phyloP scores from a whole-genome alignment of 2,329 filamentous ascomycete genomes.

The Didymellaceae sp. region DNA sequence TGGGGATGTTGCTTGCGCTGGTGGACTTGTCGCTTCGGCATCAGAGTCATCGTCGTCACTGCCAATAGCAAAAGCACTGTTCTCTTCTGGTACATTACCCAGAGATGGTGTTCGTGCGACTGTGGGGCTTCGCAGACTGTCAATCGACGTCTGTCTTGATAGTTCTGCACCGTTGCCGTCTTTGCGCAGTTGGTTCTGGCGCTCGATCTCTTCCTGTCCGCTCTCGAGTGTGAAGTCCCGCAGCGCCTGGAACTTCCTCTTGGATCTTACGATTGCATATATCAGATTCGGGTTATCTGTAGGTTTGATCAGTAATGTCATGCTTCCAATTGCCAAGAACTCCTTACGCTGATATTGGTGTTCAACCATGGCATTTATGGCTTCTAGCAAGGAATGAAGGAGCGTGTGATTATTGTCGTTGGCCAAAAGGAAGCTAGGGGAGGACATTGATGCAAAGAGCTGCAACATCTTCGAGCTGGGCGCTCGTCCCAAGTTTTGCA shows the following conservation, averaged over 20 bases:
- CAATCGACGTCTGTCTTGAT: conserved; percentile 66
- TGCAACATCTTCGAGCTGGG: conserved; percentile 85
- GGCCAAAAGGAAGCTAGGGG: conserved; percentile 86
- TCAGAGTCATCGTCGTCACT: conserved; percentile 75
- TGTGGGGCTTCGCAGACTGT: conserved; percentile 71
- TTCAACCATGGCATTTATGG: conserved; percentile 87
- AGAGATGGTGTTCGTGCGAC: conserved; percentile 63
- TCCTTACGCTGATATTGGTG: conserved; percentile 78
- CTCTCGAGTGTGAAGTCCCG: conserved; percentile 90
- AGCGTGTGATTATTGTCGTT: conserved; percentile 90
- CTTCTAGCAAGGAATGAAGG: conserved; percentile 81
- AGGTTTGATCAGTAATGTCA: not conserved
- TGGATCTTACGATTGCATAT: conserved; percentile 78
- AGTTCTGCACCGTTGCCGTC: conserved; percentile 51
- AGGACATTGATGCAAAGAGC: conserved; percentile 89
- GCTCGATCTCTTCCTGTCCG: conserved; percentile 88
- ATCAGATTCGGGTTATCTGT: conserved; percentile 82
- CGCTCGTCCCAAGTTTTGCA: conserved; percentile 75
- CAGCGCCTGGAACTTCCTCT: conserved; percentile 82
- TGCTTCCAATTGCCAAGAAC: conserved; percentile 1
- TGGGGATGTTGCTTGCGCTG: conserved; percentile 44
- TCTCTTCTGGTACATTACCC: conserved; percentile 76
- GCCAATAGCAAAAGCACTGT: conserved; percentile 85
- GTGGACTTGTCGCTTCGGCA: conserved; percentile 59
- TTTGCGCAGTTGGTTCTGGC: conserved; percentile 74